These are phyloP conservation scores for Citrus cavaleriei DNA, from an alignment of 345 rosid genomes.

Conservation along the genomic window DNA sequence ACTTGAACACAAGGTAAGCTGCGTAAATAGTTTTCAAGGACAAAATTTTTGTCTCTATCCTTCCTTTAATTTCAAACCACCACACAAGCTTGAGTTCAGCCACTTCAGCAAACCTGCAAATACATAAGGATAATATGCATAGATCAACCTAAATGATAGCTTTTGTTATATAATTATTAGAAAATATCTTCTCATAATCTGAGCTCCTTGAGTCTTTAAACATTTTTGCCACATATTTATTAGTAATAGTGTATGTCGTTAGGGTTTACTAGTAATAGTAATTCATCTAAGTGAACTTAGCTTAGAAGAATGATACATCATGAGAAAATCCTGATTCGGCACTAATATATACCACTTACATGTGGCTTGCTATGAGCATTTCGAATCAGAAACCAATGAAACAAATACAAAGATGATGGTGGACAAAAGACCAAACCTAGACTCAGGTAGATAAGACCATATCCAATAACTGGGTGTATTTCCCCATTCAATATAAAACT, in stretches of 20 bases:
- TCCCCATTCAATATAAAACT: constrained; percentile 26
- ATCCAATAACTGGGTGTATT: constrained; percentile 27
- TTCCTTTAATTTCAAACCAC: constrained; percentile 16
- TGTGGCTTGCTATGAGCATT: no score
- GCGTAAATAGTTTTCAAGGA: constrained; percentile 19
- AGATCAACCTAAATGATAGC: not conserved
- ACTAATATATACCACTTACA: no score
- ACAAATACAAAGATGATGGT: not conserved
- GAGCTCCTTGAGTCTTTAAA: no score
- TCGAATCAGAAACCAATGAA: not conserved
- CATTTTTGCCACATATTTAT: no score
- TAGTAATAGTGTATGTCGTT: no score
- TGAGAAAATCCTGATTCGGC: no score
- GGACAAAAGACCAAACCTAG: constrained; percentile 19
- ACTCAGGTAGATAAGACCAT: constrained; percentile 8
- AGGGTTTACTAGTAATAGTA: no score
- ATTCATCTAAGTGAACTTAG: no score
- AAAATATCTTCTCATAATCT: not conserved
- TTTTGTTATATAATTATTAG: no score
- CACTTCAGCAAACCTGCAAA: constrained; percentile 24
- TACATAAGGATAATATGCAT: no score
- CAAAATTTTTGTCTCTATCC: constrained; percentile 15
- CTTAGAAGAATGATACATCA: no score
- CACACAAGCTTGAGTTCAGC: constrained; percentile 12
- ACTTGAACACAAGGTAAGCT: constrained; percentile 23